A percentile compares a stretch with the other conserved stretches of the same genome.
Evolutionary conservation across 768 basidiomycete species (phyloP).

Genomic region (Rhodosporidiobolus odoratus): DNA sequence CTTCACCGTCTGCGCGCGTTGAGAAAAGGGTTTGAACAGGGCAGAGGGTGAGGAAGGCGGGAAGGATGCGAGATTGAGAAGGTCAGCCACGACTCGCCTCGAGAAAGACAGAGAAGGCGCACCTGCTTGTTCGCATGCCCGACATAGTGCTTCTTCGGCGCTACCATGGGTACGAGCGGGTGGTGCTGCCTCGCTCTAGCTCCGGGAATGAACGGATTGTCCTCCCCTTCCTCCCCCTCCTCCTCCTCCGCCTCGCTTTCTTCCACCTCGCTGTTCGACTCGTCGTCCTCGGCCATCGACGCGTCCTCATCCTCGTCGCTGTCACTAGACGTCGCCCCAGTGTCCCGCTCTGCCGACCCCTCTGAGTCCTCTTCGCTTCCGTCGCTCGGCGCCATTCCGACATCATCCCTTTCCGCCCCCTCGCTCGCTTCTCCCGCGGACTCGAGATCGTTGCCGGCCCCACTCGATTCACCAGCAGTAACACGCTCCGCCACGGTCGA

Average conservation of each 20-base stretch:
- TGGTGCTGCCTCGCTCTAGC: background rate
- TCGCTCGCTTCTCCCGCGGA: too few species aligned
- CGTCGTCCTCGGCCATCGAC: background rate
- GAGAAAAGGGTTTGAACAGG: too few species aligned
- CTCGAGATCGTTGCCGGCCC: too few species aligned
- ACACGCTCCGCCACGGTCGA: background rate
- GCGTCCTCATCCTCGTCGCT: background rate
- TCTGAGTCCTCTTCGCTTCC: too few species aligned
- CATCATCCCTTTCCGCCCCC: too few species aligned
- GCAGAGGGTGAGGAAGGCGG: too few species aligned
- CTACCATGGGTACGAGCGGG: constrained; percentile 31
- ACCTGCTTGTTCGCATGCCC: constrained; percentile 38
- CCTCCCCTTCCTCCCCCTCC: background rate
- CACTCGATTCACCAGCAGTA: too few species aligned
- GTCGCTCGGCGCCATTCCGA: too few species aligned
- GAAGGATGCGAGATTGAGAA: background rate
- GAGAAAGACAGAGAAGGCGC: background rate
- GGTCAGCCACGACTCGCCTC: background rate
- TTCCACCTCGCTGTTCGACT: background rate
- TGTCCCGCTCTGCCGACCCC: too few species aligned
- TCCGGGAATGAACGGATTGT: background rate
- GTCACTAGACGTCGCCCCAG: too few species aligned
- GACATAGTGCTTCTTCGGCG: constrained; percentile 16
- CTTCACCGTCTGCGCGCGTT: constrained; percentile 37
- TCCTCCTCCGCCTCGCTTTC: background rate